Percentiles rank a stretch among this genome's conserved stretches.
Conservation (phyloP, 805 yeast species). For the Candida glaebosa region DNA sequence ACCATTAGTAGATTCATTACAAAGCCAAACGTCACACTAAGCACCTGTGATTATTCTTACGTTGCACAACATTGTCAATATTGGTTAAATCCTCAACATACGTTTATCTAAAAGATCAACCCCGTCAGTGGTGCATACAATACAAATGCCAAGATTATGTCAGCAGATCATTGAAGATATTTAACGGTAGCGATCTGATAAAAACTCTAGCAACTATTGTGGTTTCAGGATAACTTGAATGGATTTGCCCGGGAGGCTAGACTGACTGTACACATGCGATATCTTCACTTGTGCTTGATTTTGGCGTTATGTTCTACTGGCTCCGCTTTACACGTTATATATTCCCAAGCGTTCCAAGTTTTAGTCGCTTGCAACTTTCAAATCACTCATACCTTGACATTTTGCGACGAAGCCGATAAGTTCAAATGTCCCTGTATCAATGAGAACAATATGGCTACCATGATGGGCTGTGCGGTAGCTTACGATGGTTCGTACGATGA, state of each 20-base stretch:
- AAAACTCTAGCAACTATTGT: no score
- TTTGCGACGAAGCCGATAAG: not conserved
- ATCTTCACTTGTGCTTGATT: not conserved
- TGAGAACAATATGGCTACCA: conserved; percentile 25
- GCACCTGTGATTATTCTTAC: no score
- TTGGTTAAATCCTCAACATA: no score
- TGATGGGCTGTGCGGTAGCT: conserved; percentile 24
- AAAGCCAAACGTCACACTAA: no score
- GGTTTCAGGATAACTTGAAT: no score
- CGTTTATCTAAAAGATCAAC: not conserved
- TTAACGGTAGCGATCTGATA: no score
- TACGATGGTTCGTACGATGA: conserved; percentile 9
- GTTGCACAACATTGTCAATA: no score
- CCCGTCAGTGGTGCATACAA: not conserved
- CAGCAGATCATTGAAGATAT: not conserved
- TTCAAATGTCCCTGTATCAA: conserved; percentile 22
- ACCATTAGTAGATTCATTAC: no score
- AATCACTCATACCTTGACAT: not conserved
- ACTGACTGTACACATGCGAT: not conserved
- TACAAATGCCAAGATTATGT: not conserved
- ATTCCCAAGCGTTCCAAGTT: not conserved
- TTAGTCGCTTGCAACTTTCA: conserved; percentile 2
- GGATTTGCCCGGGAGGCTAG: not conserved
- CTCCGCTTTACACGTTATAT: not conserved
- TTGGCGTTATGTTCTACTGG: conserved; percentile 1